These are phyloP conservation scores for Penicillium glabrum DNA, from an alignment of 2,329 filamentous ascomycete genomes.

Conservation along the genomic window DNA sequence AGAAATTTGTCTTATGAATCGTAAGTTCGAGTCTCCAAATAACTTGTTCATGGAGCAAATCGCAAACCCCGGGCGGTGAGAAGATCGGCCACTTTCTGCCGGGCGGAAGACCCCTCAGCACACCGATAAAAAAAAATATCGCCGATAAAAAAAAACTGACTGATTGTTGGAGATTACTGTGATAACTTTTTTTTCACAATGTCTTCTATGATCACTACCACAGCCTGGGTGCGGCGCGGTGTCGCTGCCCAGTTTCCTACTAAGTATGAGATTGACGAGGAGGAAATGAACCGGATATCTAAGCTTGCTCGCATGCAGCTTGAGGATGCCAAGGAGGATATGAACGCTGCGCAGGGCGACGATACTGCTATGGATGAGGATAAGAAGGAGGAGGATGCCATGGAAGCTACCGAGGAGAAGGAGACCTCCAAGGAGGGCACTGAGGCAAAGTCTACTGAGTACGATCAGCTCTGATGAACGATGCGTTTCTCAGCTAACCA, in stretches of 20 bases:
- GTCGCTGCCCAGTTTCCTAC: slow-evolving; percentile 73
- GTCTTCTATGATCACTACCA: slow-evolving; percentile 71
- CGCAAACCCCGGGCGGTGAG: slow-evolving; percentile 26
- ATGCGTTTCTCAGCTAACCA: slow-evolving; percentile 9
- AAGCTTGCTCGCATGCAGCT: slow-evolving; percentile 75
- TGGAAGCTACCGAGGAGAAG: slow-evolving; percentile 23
- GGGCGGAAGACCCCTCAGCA: slow-evolving; percentile 27
- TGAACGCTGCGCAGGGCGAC: slow-evolving; percentile 65
- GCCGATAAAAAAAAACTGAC: slow-evolving; percentile 28
- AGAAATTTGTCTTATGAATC: not conserved
- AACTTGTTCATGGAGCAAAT: slow-evolving; percentile 6
- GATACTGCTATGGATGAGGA: slow-evolving; percentile 43
- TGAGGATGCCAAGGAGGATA: slow-evolving; percentile 86
- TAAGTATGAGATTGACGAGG: slow-evolving; percentile 74
- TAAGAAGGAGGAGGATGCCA: slow-evolving; percentile 35
- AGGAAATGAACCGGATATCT: slow-evolving; percentile 73
- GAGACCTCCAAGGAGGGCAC: slow-evolving; percentile 20
- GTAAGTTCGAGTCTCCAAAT: not conserved
- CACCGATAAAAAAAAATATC: slow-evolving; percentile 28
- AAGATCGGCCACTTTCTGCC: slow-evolving; percentile 28
- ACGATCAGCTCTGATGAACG: not conserved
- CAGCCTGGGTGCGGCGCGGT: slow-evolving; percentile 73
- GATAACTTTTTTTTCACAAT: slow-evolving; percentile 28
- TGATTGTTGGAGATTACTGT: slow-evolving; percentile 9
- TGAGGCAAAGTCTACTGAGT: slow-evolving; percentile 23